Percentiles rank a stretch among this genome's conserved stretches.
These are phyloP conservation scores for Plasmodium fragile DNA, from an alignment of 169 alveolate genomes.

Conservation along the genomic window DNA sequence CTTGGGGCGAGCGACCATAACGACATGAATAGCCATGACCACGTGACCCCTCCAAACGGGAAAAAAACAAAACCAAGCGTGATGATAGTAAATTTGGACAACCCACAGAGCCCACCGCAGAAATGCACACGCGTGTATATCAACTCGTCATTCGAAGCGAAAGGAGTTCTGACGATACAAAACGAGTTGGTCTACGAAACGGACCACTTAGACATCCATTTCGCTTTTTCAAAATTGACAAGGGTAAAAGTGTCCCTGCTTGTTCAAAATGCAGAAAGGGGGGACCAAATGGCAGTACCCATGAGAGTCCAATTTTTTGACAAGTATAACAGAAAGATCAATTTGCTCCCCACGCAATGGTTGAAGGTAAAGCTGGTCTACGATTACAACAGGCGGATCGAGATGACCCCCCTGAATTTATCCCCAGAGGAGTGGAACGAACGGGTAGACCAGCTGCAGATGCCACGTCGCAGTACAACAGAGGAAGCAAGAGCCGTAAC, in stretches of 20 bases:
- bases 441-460: background rate
- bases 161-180: constrained; percentile 11
- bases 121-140: constrained; percentile 25
- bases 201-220: background rate
- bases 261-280: background rate
- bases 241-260: constrained; percentile 19
- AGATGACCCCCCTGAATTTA: constrained; percentile 1
- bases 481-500: background rate
- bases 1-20: background rate
- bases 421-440: background rate
- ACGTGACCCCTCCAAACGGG: background rate
- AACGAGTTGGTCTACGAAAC: constrained; percentile 25
- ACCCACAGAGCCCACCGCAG: background rate
- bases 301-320: constrained; percentile 31
- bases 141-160: background rate
- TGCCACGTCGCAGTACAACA: background rate
- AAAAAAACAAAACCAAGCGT: background rate
- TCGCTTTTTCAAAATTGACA: constrained; percentile 4
- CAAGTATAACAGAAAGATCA: constrained; percentile 21
- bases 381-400: constrained; percentile 20
- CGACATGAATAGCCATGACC: background rate
- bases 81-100: background rate
- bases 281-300: background rate
- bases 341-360: background rate
- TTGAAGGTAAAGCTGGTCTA: constrained; percentile 22